Conservation (phyloP, 2,329 filamentous ascomycete species). For the Cordyceps javanica region DNA sequence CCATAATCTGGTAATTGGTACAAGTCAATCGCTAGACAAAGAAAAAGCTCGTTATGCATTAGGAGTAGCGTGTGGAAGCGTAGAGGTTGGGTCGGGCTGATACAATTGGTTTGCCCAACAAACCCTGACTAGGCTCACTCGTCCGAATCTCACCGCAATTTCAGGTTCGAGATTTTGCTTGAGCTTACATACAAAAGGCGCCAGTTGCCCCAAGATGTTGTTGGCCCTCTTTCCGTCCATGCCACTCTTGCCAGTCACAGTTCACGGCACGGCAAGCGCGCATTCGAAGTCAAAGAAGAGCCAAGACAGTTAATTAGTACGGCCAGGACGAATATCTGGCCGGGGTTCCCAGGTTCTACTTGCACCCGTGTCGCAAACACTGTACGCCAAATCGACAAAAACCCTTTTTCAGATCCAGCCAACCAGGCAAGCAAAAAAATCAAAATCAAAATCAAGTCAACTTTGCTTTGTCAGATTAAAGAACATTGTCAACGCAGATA, state of each 20-base stretch:
- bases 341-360: background rate
- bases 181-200: background rate
- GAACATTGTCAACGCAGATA: constrained; percentile 5
- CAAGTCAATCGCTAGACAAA: no score
- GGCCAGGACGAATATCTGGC: background rate
- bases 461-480: background rate
- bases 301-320: constrained; percentile 4
- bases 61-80: background rate
- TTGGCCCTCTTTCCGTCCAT: no score
- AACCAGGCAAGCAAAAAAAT: background rate
- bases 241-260: background rate
- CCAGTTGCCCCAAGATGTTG: background rate
- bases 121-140: constrained; percentile 1
- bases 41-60: background rate
- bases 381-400: constrained; percentile 7
- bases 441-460: constrained; percentile 6
- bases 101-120: constrained; percentile 3
- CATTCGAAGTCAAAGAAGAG: background rate
- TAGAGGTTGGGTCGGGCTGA: background rate
- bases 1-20: no score
- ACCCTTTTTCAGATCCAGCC: constrained; percentile 4
- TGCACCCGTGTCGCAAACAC: background rate
- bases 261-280: background rate
- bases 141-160: constrained; percentile 6
- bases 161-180: background rate